Evolutionary conservation across 2,329 filamentous ascomycete genomes (phyloP).

Genomic region (Stagonosporopsis tanaceti): DNA sequence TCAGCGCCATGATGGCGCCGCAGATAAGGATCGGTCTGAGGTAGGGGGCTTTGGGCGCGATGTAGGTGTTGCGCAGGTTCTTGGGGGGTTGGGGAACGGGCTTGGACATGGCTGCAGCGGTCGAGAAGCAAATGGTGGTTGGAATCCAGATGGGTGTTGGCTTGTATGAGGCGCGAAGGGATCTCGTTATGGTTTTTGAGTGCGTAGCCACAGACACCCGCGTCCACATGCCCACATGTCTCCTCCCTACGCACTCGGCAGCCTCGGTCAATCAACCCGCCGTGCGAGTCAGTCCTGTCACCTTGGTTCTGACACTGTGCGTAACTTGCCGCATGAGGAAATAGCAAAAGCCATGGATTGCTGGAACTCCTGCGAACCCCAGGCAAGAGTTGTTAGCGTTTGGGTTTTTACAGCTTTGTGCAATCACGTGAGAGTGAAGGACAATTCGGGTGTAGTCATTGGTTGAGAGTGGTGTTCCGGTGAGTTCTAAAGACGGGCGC

Average conservation of each 20-base stretch:
- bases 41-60: constrained; percentile 22
- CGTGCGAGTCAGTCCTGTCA: constrained; percentile 1
- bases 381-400: constrained; percentile 22
- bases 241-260: constrained; percentile 2
- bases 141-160: neutral
- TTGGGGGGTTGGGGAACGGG: constrained; percentile 14
- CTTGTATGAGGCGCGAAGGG: neutral
- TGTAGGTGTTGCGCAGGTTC: constrained; percentile 31
- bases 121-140: neutral
- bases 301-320: neutral
- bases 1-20: constrained; percentile 36
- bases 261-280: neutral
- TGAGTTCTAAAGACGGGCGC: neutral
- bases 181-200: neutral
- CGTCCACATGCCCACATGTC: neutral
- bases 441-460: constrained; percentile 1
- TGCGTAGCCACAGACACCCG: neutral
- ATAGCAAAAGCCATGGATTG: constrained; percentile 33
- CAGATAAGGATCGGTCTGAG: constrained; percentile 33
- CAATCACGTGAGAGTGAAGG: constrained; percentile 26
- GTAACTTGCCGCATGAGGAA: constrained; percentile 38
- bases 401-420: constrained; percentile 22
- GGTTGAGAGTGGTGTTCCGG: neutral
- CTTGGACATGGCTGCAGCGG: neutral
- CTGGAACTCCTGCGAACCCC: constrained; percentile 41